Conservation (phyloP, 495 filamentous ascomycete species). For the Xylaria venustula region DNA sequence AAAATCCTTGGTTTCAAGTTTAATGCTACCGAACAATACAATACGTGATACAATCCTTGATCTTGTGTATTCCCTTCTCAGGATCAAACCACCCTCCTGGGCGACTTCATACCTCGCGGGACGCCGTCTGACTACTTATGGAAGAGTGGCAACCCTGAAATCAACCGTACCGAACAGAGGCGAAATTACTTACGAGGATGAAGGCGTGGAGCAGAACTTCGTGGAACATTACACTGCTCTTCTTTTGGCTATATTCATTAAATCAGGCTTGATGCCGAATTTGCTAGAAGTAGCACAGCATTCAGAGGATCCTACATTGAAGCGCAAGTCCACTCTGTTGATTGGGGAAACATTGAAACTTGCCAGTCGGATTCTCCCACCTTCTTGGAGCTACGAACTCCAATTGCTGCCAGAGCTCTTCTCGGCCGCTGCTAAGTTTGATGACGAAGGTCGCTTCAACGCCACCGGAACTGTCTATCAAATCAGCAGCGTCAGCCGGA, state of each 20-base stretch:
- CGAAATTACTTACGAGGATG: conserved; percentile 61
- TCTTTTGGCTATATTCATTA: conserved; percentile 81
- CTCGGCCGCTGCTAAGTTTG: conserved; percentile 67
- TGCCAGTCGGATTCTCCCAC: conserved; percentile 79
- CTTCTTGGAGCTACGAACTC: conserved; percentile 70
- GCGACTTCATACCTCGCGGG: conserved; percentile 93
- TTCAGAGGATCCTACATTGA: conserved; percentile 68
- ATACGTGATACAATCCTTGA: conserved; percentile 75
- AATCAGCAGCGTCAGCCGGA: conserved; percentile 94
- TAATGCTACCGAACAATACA: conserved; percentile 69
- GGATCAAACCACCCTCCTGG: conserved; percentile 95
- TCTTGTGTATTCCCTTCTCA: conserved; percentile 83
- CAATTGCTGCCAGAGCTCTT: conserved; percentile 86
- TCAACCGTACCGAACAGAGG: conserved; percentile 36
- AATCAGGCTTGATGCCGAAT: conserved; percentile 76
- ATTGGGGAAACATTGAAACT: conserved; percentile 89
- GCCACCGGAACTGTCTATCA: conserved; percentile 90
- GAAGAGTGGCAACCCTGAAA: conserved; percentile 85
- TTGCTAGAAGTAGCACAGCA: conserved; percentile 71
- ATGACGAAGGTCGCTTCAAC: conserved; percentile 67
- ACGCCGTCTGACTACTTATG: conserved; percentile 88
- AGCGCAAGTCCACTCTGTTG: conserved; percentile 84
- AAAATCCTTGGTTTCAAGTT: conserved; percentile 73
- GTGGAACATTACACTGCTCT: conserved; percentile 91
- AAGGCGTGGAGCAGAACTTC: conserved; percentile 71